phyloP scores from a whole-genome alignment of 2,329 filamentous ascomycete genomes.

The Colletotrichum orchidophilum region DNA sequence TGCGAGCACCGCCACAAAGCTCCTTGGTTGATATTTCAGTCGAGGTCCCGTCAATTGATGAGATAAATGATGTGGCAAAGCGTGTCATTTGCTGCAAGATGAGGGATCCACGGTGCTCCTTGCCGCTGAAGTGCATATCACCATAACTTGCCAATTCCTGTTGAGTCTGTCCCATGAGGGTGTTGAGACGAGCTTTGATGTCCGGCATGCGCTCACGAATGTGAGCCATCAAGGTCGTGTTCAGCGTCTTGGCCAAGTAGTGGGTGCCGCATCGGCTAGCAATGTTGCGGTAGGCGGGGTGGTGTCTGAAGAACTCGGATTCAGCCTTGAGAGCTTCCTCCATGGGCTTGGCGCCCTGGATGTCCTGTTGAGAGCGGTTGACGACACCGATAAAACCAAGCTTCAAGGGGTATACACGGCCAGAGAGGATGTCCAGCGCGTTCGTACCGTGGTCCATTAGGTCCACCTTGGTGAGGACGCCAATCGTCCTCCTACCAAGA shows the following conservation, averaged over 20 bases:
- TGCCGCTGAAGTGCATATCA: constrained; percentile 96
- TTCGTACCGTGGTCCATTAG: constrained; percentile 99
- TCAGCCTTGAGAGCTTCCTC: constrained; percentile 90
- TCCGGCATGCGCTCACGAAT: constrained; percentile 96
- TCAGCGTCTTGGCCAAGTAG: constrained; percentile 92
- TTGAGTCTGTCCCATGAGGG: constrained; percentile 99
- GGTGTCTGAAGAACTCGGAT: constrained; percentile 94
- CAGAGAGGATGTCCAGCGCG: constrained; percentile 95
- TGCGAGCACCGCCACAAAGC: constrained; percentile 90
- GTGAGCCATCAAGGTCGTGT: constrained; percentile 93
- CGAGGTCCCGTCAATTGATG: constrained; percentile 97
- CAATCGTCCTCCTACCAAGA: constrained; percentile 92
- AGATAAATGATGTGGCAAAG: constrained; percentile 97
- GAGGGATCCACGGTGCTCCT: constrained; percentile 93
- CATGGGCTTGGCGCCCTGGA: constrained; percentile 94
- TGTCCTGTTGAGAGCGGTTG: constrained; percentile 98
- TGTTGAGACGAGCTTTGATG: constrained; percentile 97
- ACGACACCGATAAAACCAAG: constrained; percentile 98
- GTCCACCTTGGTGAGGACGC: constrained; percentile 95
- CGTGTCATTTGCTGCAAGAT: constrained; percentile 98
- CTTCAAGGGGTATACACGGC: constrained; percentile 95
- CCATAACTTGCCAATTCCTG: constrained; percentile 98
- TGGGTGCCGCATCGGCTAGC: constrained; percentile 92
- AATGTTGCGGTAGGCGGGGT: constrained; percentile 97
- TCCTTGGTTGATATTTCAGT: constrained; percentile 99